Percentiles rank a stretch among this genome's conserved stretches.
phyloP scores from a whole-genome alignment of 1,139 yeast species.

The Taphrina confusa region DNA sequence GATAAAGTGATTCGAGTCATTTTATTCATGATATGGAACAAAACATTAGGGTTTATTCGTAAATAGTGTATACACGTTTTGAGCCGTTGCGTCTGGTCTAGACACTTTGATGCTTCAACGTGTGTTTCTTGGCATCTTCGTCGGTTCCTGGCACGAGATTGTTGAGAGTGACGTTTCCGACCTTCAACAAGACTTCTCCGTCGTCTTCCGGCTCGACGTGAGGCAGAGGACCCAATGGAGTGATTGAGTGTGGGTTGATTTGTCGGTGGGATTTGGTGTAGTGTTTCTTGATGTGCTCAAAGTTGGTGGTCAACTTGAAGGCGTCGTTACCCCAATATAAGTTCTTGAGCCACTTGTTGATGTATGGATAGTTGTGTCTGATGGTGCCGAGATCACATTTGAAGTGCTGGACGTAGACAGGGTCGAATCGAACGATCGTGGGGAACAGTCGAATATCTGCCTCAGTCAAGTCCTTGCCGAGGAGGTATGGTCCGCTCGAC shows the following conservation, averaged over 20 bases:
- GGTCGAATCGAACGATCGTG: constrained; percentile 83
- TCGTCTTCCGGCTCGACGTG: constrained; percentile 54
- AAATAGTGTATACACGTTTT: no score
- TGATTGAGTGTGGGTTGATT: constrained; percentile 79
- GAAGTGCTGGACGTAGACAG: constrained; percentile 91
- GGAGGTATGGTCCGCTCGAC: constrained; percentile 56
- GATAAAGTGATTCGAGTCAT: no score
- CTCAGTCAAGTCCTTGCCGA: constrained; percentile 75
- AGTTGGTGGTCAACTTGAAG: constrained; percentile 76
- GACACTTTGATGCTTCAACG: constrained; percentile 27
- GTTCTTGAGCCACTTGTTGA: constrained; percentile 77
- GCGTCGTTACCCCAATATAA: constrained; percentile 83
- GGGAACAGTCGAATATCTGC: constrained; percentile 85
- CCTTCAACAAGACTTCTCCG: constrained; percentile 29
- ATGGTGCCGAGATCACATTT: constrained; percentile 86
- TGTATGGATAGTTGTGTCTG: constrained; percentile 73
- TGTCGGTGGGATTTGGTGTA: constrained; percentile 75
- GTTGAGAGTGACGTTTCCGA: constrained; percentile 26
- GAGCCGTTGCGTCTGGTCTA: no score
- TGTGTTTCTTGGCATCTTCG: constrained; percentile 17
- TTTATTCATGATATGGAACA: no score
- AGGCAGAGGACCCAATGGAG: constrained; percentile 89
- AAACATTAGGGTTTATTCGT: no score
- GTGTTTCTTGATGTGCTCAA: constrained; percentile 85
- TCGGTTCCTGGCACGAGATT: constrained; percentile 24